A percentile compares a stretch with the other conserved stretches of the same genome.
Conservation (phyloP, 805 yeast species). For the Starmerella stellata region DNA sequence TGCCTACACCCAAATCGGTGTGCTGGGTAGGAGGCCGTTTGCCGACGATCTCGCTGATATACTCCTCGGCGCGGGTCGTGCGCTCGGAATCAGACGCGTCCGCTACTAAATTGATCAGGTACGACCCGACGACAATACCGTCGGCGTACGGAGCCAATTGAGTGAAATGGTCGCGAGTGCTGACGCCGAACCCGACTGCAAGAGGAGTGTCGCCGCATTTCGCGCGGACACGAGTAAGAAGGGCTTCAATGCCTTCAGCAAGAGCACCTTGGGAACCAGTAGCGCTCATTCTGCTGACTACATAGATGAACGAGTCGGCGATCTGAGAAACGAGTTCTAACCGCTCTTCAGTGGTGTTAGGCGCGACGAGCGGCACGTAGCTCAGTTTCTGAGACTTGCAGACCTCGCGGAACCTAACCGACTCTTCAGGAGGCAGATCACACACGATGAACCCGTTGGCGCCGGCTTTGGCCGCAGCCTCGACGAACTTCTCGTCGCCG, state of each 20-base stretch:
- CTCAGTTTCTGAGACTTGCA: conserved; percentile 55
- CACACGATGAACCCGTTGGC: conserved; percentile 90
- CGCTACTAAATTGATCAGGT: conserved; percentile 51
- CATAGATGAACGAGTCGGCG: conserved; percentile 91
- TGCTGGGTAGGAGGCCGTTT: conserved; percentile 21
- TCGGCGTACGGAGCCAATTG: conserved; percentile 68
- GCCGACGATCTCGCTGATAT: conserved; percentile 50
- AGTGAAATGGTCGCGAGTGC: conserved; percentile 76
- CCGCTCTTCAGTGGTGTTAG: conserved; percentile 85
- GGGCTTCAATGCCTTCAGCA: conserved; percentile 40
- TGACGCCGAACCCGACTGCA: conserved; percentile 95
- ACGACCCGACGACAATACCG: conserved; percentile 92
- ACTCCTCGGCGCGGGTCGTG: conserved; percentile 44
- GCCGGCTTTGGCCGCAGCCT: conserved; percentile 70
- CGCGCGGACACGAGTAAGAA: conserved; percentile 59
- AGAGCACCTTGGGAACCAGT: conserved; percentile 73
- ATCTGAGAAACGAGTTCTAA: conserved; percentile 57
- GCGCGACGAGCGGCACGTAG: conserved; percentile 89
- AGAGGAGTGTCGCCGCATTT: conserved; percentile 59
- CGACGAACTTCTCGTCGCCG: conserved; percentile 71
- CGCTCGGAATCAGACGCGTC: conserved; percentile 38
- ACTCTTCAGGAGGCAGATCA: conserved; percentile 97
- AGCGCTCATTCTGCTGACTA: conserved; percentile 94
- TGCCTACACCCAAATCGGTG: background rate
- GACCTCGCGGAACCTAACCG: conserved; percentile 59